Percentiles rank a stretch among this genome's conserved stretches.
Conservation (phyloP, 306 rosid species). For the Biancaea sappan region DNA sequence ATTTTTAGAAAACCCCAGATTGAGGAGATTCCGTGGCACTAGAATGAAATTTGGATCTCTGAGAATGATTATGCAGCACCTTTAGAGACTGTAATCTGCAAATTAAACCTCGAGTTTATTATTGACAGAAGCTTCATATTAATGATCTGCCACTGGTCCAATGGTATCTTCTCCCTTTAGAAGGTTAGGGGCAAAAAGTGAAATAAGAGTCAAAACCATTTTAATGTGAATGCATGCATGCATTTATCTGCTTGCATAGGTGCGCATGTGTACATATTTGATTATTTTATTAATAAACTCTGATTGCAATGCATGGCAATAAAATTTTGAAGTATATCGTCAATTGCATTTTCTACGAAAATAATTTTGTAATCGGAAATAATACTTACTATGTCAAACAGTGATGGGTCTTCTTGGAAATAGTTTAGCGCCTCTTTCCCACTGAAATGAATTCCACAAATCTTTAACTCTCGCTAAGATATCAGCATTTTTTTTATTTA, state of each 20-base stretch:
- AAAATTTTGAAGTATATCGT: background rate
- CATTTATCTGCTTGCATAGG: slow-evolving; percentile 2
- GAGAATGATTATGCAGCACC: background rate
- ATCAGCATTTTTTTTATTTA: too few relatives aligned
- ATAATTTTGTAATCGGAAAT: background rate
- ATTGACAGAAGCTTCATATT: slow-evolving; percentile 6
- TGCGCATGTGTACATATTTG: background rate
- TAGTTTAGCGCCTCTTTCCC: slow-evolving; percentile 89
- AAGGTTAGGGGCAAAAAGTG: slow-evolving; percentile 3
- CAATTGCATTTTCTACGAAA: background rate
- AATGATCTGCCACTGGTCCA: slow-evolving; percentile 6
- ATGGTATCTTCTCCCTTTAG: background rate
- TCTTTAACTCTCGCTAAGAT: slow-evolving; percentile 9
- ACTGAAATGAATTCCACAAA: slow-evolving; percentile 42
- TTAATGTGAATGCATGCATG: background rate
- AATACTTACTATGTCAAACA: slow-evolving; percentile 69
- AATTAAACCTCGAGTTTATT: background rate
- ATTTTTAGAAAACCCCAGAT: background rate
- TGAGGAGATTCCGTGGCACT: too few relatives aligned
- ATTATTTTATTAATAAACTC: background rate
- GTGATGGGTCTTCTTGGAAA: slow-evolving; percentile 69
- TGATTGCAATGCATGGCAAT: background rate
- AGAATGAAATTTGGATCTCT: background rate
- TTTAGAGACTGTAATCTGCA: background rate
- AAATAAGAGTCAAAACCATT: background rate